These are phyloP conservation scores for Ehretia macrophylla DNA, from an alignment of 257 asterid species.

Conservation along the genomic window DNA sequence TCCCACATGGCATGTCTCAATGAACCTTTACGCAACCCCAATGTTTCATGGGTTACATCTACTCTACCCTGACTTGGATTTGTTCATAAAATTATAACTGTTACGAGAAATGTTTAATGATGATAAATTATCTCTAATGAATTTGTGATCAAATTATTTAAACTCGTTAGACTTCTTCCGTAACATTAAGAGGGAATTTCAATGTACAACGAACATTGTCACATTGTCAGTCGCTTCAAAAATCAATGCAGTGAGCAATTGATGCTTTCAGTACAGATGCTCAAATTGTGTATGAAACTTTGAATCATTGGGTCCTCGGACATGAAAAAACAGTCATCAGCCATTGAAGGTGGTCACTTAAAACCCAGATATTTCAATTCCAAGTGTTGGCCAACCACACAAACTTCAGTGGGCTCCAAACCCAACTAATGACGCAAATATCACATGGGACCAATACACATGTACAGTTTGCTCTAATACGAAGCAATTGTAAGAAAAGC, in stretches of 20 bases:
- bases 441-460: slow-evolving; percentile 27
- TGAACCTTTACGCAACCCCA: slow-evolving; percentile 35
- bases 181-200: too few species aligned
- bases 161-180: too few species aligned
- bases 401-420: slow-evolving; percentile 49
- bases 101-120: too few species aligned
- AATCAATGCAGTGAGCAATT: not conserved
- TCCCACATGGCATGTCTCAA: slow-evolving; percentile 47
- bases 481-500: not conserved
- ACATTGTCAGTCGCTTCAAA: not conserved
- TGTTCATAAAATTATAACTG: too few species aligned
- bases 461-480: not conserved
- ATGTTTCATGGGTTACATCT: slow-evolving; percentile 30
- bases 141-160: too few species aligned
- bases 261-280: not conserved
- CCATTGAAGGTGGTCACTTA: not conserved
- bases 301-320: not conserved
- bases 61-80: too few species aligned
- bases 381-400: slow-evolving; percentile 39
- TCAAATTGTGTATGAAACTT: too few species aligned
- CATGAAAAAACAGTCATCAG: not conserved
- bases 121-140: too few species aligned
- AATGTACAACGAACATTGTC: slow-evolving; percentile 1
- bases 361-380: slow-evolving; percentile 25
- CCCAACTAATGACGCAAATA: slow-evolving; percentile 47